Base-by-base conservation (phyloP, 2,329 filamentous ascomycete genomes). In the Nigrospora sphaerica region DNA sequence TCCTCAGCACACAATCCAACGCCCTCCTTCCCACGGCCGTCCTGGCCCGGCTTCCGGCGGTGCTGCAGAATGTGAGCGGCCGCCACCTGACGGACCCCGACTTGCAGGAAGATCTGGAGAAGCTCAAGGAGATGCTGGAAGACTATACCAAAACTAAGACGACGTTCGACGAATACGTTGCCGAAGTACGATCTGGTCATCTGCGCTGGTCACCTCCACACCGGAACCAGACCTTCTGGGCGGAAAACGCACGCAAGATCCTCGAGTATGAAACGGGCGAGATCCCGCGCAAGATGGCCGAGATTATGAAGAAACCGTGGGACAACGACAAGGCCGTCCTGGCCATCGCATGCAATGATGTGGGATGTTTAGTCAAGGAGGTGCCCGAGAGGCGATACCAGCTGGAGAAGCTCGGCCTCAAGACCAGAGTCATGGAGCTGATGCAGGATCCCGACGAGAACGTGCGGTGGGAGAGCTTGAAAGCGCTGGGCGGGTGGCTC, bases 151-250 rank as follows among this genome's bases (percentile, higher is more conserved):
- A 81, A 64, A 85, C 80, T 47, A 84, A 85, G 70, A 84, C 80
- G 13, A 88, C 90, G 44, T 83, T 95, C 50, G 89, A 95, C 52
- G 90, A 95, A 61, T 95, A 95, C 64, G 82, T 89, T 6, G 87
- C 86, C 46, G 91, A 96, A 68, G 78, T 96, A 43, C 79, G 86
- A 57, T 84, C 87, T 3, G 91, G 91, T 33, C 90, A 95, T 62
- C 76, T 96, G 46, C 85, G 89, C 60, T 96, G 91, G 91, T 93
- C 88, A 6, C 91, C 91, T 31, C 90, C 91, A 35, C 91, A 96
- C 68, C 84, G 87, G 57, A 92, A 85, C 70, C 77, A 83, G 39
- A 80, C 84, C 6, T 96, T 96, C 71, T 96, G 91, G 91, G 81
- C 83, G 38, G 91, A 95, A 58, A 95, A 96, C 57, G 88, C 91